Percentiles rank a stretch among this genome's conserved stretches.
Conservation (phyloP, 2,329 filamentous ascomycete genomes). For the Xylariaceae sp. region DNA sequence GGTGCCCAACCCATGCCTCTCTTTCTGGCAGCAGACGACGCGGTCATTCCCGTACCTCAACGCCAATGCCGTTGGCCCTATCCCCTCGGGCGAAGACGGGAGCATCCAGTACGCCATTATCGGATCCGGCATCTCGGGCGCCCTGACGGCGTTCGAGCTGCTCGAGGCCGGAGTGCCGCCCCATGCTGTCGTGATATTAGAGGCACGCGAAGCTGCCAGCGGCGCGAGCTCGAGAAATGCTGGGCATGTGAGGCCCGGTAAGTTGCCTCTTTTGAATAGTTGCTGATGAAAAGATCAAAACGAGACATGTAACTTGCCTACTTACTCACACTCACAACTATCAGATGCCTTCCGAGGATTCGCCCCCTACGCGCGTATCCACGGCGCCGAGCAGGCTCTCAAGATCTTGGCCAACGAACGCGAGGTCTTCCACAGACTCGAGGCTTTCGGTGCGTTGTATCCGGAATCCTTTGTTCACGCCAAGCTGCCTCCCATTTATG, state of each 20-base stretch:
- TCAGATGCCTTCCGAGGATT: conserved; percentile 40
- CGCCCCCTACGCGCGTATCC: conserved; percentile 31
- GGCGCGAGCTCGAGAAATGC: conserved; percentile 37
- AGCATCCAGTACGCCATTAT: conserved; percentile 30
- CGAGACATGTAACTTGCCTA: background rate
- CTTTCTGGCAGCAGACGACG: conserved; percentile 38
- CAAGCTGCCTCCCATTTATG: too few species aligned
- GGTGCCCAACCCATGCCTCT: conserved; percentile 16
- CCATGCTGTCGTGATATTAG: conserved; percentile 31
- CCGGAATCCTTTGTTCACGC: too few species aligned
- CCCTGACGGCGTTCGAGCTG: conserved; percentile 32
- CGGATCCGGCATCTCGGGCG: conserved; percentile 35
- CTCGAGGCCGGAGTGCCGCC: conserved; percentile 26
- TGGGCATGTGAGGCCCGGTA: conserved; percentile 32
- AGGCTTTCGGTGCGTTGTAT: too few species aligned
- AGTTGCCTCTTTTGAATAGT: background rate
- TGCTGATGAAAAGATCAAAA: too few species aligned
- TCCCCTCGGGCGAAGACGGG: conserved; percentile 16
- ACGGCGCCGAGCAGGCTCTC: conserved; percentile 35
- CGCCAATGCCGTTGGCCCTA: conserved; percentile 23
- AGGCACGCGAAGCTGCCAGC: conserved; percentile 35
- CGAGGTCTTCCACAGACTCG: conserved; percentile 29
- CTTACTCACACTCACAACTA: background rate
- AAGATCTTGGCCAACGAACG: conserved; percentile 39
- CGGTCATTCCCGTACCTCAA: conserved; percentile 33